Percentiles rank a stretch among this genome's conserved stretches.
These are phyloP conservation scores for Zygotorulaspora florentina DNA, from an alignment of 805 yeast species.

Conservation along the genomic window DNA sequence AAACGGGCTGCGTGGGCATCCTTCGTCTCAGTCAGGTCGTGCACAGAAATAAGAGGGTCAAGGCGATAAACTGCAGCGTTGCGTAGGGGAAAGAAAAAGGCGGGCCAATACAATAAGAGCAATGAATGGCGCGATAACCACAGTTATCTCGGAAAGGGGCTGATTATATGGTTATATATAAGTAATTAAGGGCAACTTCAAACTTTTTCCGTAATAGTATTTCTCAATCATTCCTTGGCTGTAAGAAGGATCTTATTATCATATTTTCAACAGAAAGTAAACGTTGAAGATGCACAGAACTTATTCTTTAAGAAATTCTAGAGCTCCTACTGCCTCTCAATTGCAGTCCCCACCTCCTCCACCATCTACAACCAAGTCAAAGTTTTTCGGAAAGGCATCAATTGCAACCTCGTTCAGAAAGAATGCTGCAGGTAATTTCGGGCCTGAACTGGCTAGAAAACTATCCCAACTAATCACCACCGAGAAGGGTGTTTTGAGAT, in stretches of 20 bases:
- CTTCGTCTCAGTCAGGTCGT: neutral
- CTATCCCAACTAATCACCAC: conserved; percentile 88
- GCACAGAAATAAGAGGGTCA: neutral
- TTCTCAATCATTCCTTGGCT: too few species aligned
- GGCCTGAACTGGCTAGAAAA: conserved; percentile 92
- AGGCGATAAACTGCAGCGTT: neutral
- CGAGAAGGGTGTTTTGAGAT: conserved; percentile 93
- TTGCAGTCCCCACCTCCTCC: conserved; percentile 79
- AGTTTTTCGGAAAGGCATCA: conserved; percentile 72
- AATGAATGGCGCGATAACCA: neutral
- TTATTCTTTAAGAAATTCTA: conserved; percentile 69
- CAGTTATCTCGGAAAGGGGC: neutral
- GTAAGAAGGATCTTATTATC: too few species aligned
- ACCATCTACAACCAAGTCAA: conserved; percentile 65
- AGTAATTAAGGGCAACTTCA: neutral
- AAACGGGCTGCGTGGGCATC: neutral
- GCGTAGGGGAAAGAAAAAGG: neutral
- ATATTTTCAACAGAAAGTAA: neutral
- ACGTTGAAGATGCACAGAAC: conserved; percentile 66
- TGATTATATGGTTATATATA: neutral
- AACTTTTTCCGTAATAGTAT: too few species aligned
- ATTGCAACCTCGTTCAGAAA: conserved; percentile 69
- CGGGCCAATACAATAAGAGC: neutral
- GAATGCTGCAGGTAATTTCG: conserved; percentile 83
- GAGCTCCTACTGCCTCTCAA: conserved; percentile 82